Base-by-base conservation (phyloP, 78 protist species). In the Planoprotostelium fungivorum region DNA sequence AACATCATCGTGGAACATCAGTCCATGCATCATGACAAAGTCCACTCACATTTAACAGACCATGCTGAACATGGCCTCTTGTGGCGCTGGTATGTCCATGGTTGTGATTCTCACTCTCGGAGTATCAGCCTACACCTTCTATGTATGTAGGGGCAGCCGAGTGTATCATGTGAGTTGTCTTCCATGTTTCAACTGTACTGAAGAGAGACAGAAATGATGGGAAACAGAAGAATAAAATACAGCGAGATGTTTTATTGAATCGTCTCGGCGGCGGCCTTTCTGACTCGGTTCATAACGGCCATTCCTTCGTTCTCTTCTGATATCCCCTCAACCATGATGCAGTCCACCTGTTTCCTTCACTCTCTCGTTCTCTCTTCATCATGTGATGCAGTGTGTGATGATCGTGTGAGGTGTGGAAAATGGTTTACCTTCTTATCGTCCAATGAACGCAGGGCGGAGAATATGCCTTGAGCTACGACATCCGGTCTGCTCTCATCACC, bases 281-380 rank as follows among this genome's bases (percentile, higher is more conserved):
- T 35, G 31, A 90, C 37, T n/a, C 92, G 84, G 84, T 90, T 90
- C 87, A 85, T 90, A 34, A 90, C 87, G 87, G 92, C 92, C 34
- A 86, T n/a, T 29, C 92, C 92, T 23, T 86, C 83, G 35, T 1
- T 25, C 84, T 84, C 85, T 5, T 63, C 89, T 0, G 84, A 28
- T 29, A 86, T 38, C 23, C 86, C 92, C 37, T 90, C 92, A 9
- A 39, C 89, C 0, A 90, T 0, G 63, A 85, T 86, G 29, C 1
- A 0, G 34, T 85, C 39, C 36, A 36, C 89, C 35, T 34, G 84
- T 29, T 9, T 10, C n/a, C n/a, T n/a, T n/a, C n/a, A n/a, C n/a
- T n/a, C n/a, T n/a, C n/a, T n/a, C n/a, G n/a, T n/a, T n/a, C n/a
- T n/a, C n/a, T n/a, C n/a, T n/a, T n/a, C n/a, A n/a, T n/a, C n/a